Evolutionary conservation across 805 yeast genomes (phyloP).

Genomic region (Pichia gijzeniarum): DNA sequence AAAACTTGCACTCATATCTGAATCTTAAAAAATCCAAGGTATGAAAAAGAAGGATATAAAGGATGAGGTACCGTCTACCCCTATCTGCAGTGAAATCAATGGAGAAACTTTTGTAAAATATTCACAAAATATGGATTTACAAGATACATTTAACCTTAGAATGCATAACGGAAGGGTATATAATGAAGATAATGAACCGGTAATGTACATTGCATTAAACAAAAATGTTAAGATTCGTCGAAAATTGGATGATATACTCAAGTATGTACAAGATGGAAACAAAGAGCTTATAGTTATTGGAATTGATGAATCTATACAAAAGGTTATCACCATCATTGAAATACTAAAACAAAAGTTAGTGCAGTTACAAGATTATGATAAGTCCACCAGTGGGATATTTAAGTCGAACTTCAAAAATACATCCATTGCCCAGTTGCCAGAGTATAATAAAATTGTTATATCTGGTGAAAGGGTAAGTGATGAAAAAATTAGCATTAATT

Average conservation of each 20-base stretch:
- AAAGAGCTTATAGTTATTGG: constrained; percentile 17
- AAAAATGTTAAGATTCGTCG: constrained; percentile 22
- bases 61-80: background rate
- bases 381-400: background rate
- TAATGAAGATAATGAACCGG: background rate
- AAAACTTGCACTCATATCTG: too few relatives aligned
- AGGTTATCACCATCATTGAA: constrained; percentile 26
- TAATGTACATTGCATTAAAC: constrained; percentile 3
- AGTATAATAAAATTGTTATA: constrained; percentile 4
- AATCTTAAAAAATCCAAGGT: too few relatives aligned
- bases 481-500: constrained; percentile 1
- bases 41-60: background rate
- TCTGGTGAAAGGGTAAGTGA: constrained; percentile 1
- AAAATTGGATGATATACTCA: constrained; percentile 16
- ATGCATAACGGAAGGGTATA: background rate
- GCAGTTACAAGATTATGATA: background rate
- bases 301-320: constrained; percentile 22
- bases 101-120: background rate
- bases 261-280: constrained; percentile 4
- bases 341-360: constrained; percentile 25
- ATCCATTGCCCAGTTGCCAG: constrained; percentile 14
- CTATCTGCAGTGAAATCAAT: background rate
- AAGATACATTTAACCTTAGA: background rate
- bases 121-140: constrained; percentile 9
- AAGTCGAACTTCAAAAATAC: constrained; percentile 9